Percentiles rank a stretch among this genome's conserved stretches.
phyloP scores from a whole-genome alignment of 2,329 filamentous ascomycete genomes.

The Ramichloridium luteum region DNA sequence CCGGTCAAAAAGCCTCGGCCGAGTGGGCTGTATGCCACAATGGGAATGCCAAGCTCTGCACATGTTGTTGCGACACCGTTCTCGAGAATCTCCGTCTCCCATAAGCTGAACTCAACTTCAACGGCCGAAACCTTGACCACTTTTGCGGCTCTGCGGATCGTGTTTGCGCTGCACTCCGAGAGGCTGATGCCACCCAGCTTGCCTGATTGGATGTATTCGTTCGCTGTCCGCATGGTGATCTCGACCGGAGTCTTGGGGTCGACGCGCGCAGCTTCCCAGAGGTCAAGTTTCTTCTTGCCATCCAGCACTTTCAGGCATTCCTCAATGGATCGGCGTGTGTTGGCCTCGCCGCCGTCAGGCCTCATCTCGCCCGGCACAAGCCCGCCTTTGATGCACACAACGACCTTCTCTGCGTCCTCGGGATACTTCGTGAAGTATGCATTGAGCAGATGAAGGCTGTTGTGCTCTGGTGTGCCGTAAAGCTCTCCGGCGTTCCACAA shows the following conservation, averaged over 20 bases:
- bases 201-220: conserved; percentile 25
- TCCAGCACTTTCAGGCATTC: conserved; percentile 34
- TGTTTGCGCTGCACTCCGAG: conserved; percentile 34
- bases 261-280: conserved; percentile 37
- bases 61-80: conserved; percentile 47
- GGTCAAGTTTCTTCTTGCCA: conserved; percentile 36
- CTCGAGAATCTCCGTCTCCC: conserved; percentile 41
- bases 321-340: conserved; percentile 33
- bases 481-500: conserved; percentile 41
- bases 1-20: conserved; percentile 50
- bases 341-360: conserved; percentile 30
- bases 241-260: conserved; percentile 34
- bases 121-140: conserved; percentile 46
- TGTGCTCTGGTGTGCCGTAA: conserved; percentile 35
- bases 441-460: conserved; percentile 37
- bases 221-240: conserved; percentile 31
- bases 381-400: conserved; percentile 41
- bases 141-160: conserved; percentile 37
- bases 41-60: conserved; percentile 51
- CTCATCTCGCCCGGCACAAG: conserved; percentile 23
- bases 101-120: conserved; percentile 42
- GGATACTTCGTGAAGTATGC: conserved; percentile 42
- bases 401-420: conserved; percentile 38
- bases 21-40: conserved; percentile 62
- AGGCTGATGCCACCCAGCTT: conserved; percentile 36